Evolutionary conservation across 2,329 filamentous ascomycete species (phyloP).

Genomic region (Xylariaceae sp.): DNA sequence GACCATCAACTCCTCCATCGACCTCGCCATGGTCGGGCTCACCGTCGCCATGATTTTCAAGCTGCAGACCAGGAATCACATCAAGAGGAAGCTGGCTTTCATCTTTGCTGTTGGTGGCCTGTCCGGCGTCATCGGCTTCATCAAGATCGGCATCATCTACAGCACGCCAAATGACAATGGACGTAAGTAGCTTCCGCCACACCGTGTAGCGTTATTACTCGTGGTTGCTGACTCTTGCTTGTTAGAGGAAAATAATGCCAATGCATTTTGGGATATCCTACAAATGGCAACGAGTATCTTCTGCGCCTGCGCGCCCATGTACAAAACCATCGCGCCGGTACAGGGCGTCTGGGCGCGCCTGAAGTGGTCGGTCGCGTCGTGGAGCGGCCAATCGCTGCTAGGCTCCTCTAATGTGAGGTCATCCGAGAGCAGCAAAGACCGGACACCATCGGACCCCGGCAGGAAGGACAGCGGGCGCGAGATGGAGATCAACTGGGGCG

Average conservation of each 20-base stretch:
- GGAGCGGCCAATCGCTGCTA: background rate
- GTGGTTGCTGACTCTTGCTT: background rate
- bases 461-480: background rate
- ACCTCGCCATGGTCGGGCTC: constrained; percentile 31
- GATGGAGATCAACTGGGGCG: background rate
- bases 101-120: constrained; percentile 28
- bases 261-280: constrained; percentile 2
- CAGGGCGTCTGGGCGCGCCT: background rate
- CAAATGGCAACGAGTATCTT: constrained; percentile 8
- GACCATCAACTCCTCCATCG: constrained; percentile 28
- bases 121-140: constrained; percentile 31
- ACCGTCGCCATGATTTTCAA: constrained; percentile 22
- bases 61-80: constrained; percentile 13
- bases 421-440: background rate
- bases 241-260: background rate
- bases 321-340: background rate
- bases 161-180: constrained; percentile 1
- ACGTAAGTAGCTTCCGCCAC: background rate
- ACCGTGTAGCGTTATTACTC: background rate
- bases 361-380: background rate
- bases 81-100: constrained; percentile 27
- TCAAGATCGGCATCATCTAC: constrained; percentile 23
- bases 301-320: background rate
- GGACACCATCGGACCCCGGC: background rate
- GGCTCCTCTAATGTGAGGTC: background rate